Conservation (phyloP, 257 asterid genomes). For the Capsicum chinense region DNA sequence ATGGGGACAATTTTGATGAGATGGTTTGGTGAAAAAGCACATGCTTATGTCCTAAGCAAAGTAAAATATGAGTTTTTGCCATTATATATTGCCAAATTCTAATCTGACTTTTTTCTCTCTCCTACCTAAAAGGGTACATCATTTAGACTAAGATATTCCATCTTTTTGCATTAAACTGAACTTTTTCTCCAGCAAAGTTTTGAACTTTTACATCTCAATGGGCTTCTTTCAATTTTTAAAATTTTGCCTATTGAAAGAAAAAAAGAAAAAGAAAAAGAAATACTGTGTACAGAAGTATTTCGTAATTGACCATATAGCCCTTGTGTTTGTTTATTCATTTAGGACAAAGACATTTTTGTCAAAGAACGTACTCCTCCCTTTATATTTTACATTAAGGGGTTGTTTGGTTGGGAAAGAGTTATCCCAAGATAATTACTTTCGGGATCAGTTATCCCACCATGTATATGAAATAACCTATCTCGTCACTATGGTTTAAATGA, state of each 20-base stretch:
- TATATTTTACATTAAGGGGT: too few species aligned
- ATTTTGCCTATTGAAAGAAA: neutral
- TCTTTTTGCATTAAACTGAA: neutral
- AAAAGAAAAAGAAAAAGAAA: neutral
- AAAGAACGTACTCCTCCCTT: neutral
- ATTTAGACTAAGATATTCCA: slow-evolving; percentile 11
- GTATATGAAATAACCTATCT: too few species aligned
- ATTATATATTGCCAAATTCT: neutral
- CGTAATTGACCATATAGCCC: neutral
- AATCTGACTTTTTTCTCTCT: slow-evolving; percentile 15
- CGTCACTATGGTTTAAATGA: too few species aligned
- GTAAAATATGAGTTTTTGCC: slow-evolving; percentile 28
- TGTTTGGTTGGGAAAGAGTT: too few species aligned
- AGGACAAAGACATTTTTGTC: slow-evolving; percentile 1
- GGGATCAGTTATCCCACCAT: too few species aligned
- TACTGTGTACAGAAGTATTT: neutral
- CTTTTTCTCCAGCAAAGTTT: neutral
- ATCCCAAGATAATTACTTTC: too few species aligned
- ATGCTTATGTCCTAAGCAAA: slow-evolving; percentile 33
- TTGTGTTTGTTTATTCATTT: neutral
- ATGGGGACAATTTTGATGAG: slow-evolving; percentile 27
- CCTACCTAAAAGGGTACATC: slow-evolving; percentile 10
- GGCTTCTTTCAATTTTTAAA: neutral
- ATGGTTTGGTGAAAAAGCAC: slow-evolving; percentile 34
- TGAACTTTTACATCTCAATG: neutral